Percentiles rank a stretch among this genome's conserved stretches.
Conservation (phyloP, 2,329 filamentous ascomycete genomes). For the Herpotrichia juniperi region DNA sequence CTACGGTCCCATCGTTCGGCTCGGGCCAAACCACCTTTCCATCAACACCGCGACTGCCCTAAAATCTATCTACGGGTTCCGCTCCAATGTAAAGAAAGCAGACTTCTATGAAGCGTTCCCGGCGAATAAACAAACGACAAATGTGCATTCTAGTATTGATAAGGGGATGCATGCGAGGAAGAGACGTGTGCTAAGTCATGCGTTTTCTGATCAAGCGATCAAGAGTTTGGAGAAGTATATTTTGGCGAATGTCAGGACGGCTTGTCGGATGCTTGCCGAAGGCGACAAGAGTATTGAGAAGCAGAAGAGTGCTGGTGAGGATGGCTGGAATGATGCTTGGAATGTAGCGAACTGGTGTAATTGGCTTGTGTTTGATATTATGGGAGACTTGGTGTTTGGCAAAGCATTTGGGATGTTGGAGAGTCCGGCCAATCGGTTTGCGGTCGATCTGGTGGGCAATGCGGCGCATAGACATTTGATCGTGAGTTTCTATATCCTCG, state of each 20-base stretch:
- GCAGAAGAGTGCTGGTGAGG: conserved; percentile 17
- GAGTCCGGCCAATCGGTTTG: conserved; percentile 47
- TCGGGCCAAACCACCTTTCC: conserved; percentile 77
- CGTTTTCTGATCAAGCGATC: conserved; percentile 54
- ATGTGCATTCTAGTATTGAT: conserved; percentile 54
- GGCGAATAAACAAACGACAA: conserved; percentile 48
- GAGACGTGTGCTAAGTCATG: conserved; percentile 53
- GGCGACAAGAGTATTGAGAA: conserved; percentile 16
- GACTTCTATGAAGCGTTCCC: conserved; percentile 57
- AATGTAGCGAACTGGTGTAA: conserved; percentile 54
- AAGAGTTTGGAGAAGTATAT: conserved; percentile 55
- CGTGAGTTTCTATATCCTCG: conserved; percentile 31
- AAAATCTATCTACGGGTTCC: conserved; percentile 57
- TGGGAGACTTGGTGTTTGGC: conserved; percentile 56
- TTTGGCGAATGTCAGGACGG: conserved; percentile 49
- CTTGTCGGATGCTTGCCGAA: conserved; percentile 42
- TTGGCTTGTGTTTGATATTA: conserved; percentile 58
- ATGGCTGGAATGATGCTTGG: conserved; percentile 49
- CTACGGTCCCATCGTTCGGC: conserved; percentile 76
- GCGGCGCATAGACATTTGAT: conserved; percentile 54
- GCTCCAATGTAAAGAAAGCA: conserved; percentile 56
- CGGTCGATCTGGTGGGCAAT: conserved; percentile 49
- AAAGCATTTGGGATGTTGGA: conserved; percentile 53
- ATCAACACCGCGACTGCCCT: conserved; percentile 70
- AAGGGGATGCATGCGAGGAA: conserved; percentile 55